Evolutionary conservation across 2,329 filamentous ascomycete species (phyloP), one percentile per base, ranked within the genome.

Genomic region (Xylariaceae sp.): DNA sequence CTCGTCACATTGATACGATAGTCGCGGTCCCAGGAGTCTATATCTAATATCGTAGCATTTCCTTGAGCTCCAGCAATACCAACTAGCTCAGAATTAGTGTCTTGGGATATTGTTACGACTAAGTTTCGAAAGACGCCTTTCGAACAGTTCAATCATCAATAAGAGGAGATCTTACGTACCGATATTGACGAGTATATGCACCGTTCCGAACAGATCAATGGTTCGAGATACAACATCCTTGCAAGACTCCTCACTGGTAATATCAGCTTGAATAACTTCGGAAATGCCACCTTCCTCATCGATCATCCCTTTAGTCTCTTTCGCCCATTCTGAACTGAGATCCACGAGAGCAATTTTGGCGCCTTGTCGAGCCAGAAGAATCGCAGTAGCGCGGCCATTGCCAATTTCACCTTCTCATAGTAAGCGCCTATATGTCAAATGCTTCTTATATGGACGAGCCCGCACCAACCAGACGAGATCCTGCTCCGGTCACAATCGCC

Each of bases 1-100:
- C 62, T 65, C 0, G 59, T 63, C 12, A 67, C 60, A 38, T 67
- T 67, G 49, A 64, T 60, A 8, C 55, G 47, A 10, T 67, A 53
- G 36, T 61, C 63, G 6, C 55, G 43, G 16, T 63, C 58, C 61
- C 62, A 67, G 2, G 54, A 58, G 1, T 47, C 49, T 5, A 67
- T 38, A 37, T 66, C 54, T 6, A 67, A 27, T 0, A 44, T 45
- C 2, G 56, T 60, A 1, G 61, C 61, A 40, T 60, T 53, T 10
- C 64, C 64, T 42, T 56, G 54, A 1, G 60, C 60, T n/a, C 64
- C 64, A 5, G 54, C 58, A 3, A 67, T 58, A 10, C 65, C 64
- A 7, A 68, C 64, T 59, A 34, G n/a, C n/a, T n/a, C n/a, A n/a
- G n/a, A n/a, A n/a, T n/a, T n/a, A n/a, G n/a, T n/a, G n/a, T n/a